phyloP scores from a whole-genome alignment of 148 eudicot genomes.

The Tetragonia tetragonoides region DNA sequence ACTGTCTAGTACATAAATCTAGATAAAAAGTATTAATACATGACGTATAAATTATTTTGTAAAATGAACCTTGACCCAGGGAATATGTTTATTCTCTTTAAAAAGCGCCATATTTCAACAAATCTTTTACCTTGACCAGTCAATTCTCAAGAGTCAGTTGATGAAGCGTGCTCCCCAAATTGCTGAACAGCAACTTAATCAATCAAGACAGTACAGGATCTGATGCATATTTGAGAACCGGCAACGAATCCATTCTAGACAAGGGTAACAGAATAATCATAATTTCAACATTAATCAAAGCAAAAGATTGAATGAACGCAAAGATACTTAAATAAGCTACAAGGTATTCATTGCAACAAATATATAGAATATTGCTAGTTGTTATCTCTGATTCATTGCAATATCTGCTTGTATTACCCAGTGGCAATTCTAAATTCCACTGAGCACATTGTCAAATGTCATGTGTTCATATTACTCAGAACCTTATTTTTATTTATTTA shows the following conservation, averaged over 20 bases:
- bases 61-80: neutral
- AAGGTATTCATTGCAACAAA: too few species aligned
- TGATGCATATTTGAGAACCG: constrained; percentile 29
- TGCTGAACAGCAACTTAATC: neutral
- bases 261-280: neutral
- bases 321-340: too few species aligned
- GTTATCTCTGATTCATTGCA: too few species aligned
- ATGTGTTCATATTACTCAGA: too few species aligned
- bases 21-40: too few species aligned
- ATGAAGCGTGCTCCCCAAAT: neutral
- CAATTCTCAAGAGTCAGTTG: neutral
- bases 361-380: too few species aligned
- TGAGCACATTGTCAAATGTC: too few species aligned
- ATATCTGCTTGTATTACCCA: too few species aligned
- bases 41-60: neutral
- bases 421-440: too few species aligned
- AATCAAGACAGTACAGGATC: constrained; percentile 26
- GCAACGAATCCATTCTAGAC: constrained; percentile 25
- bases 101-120: neutral
- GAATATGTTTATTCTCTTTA: neutral
- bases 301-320: too few species aligned
- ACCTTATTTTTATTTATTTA: too few species aligned
- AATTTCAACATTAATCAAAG: neutral
- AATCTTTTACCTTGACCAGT: neutral
- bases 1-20: too few species aligned